Percentiles rank a stretch among this genome's conserved stretches.
Evolutionary conservation across 177 flowering plant genomes (phyloP).

Genomic region (Vitis hybrid): DNA sequence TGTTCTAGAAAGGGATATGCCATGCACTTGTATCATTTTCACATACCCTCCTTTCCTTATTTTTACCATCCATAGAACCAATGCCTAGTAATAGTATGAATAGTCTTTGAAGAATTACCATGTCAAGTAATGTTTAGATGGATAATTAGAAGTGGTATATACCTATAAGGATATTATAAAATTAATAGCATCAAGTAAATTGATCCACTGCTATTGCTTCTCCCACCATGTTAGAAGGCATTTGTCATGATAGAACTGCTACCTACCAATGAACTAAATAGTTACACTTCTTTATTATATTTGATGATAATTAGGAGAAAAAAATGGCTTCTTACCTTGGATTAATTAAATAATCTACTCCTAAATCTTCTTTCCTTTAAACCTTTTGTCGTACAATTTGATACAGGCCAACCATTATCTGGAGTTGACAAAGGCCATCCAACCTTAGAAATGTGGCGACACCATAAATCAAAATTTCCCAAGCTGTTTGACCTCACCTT

Average conservation of each 20-base stretch:
- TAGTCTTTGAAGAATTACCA: too few relatives aligned
- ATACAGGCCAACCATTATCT: slow-evolving; percentile 44
- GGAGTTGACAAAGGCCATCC: slow-evolving; percentile 53
- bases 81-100: too few relatives aligned
- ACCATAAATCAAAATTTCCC: slow-evolving; percentile 23
- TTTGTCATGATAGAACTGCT: slow-evolving; percentile 27
- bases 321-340: not conserved
- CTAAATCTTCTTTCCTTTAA: slow-evolving; percentile 24
- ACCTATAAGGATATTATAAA: slow-evolving; percentile 39
- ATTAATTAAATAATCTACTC: too few relatives aligned
- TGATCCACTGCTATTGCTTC: slow-evolving; percentile 25
- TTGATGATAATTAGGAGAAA: not conserved
- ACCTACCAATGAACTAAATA: slow-evolving; percentile 16
- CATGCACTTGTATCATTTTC: too few relatives aligned
- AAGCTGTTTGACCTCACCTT: slow-evolving; percentile 25
- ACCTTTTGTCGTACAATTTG: slow-evolving; percentile 47
- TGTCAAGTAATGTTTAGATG: too few relatives aligned
- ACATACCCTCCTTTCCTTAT: too few relatives aligned
- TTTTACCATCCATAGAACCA: too few relatives aligned
- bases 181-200: slow-evolving; percentile 31
- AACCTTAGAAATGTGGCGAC: slow-evolving; percentile 48
- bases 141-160: not conserved
- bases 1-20: too few relatives aligned
- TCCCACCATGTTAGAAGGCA: slow-evolving; percentile 33
- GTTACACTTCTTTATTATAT: not conserved